Conservation (phyloP, 805 yeast species). For the Cyberlindnera amylophila region DNA sequence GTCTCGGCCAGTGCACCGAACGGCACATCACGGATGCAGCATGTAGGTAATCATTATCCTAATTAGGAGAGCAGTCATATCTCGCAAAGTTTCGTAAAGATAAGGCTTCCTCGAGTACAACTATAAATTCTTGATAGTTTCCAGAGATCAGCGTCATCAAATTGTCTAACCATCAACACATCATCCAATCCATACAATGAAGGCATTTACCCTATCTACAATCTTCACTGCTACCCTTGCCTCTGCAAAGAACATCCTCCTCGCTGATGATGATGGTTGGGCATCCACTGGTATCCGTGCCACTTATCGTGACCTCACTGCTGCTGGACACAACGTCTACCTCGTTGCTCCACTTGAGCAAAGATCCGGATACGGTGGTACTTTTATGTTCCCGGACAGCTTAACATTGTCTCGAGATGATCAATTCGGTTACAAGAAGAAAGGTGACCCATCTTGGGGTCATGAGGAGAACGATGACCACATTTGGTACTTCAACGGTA, state of each 20-base stretch:
- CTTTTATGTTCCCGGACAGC: conserved; percentile 40
- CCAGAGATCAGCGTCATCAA: too few species aligned
- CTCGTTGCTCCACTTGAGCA: conserved; percentile 50
- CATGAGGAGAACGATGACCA: conserved; percentile 40
- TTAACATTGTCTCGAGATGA: conserved; percentile 41
- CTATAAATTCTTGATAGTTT: too few species aligned
- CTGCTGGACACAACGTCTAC: conserved; percentile 46
- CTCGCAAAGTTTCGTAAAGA: too few species aligned
- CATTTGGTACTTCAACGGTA: conserved; percentile 53
- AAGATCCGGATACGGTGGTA: conserved; percentile 55
- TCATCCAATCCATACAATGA: conserved; percentile 7
- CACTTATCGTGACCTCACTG: conserved; percentile 42
- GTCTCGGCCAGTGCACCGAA: too few species aligned
- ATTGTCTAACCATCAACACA: too few species aligned
- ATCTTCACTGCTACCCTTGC: conserved; percentile 13
- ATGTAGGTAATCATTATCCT: too few species aligned
- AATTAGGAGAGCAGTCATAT: too few species aligned
- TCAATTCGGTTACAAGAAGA: conserved; percentile 43
- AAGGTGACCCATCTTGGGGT: conserved; percentile 55
- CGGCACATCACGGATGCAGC: too few species aligned
- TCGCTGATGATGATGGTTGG: conserved; percentile 58
- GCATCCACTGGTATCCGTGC: conserved; percentile 55
- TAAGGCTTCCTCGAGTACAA: too few species aligned
- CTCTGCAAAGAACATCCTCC: conserved; percentile 39
- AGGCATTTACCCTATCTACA: conserved; percentile 6